Conservation (phyloP, 2,329 filamentous ascomycete species). For the Coniella vitis region DNA sequence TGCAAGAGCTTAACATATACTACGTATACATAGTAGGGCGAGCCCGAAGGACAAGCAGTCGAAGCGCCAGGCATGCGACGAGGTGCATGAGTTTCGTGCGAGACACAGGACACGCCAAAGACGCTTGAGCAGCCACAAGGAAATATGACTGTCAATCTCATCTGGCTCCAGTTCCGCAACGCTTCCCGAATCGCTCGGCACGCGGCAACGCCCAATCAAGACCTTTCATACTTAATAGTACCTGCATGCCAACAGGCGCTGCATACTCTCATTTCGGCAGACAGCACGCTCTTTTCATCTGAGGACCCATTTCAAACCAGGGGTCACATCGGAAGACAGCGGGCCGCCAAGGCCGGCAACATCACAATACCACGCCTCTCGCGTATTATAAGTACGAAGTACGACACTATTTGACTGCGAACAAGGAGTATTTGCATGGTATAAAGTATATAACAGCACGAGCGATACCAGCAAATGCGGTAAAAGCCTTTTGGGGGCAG, state of each 20-base stretch:
- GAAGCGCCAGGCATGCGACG: no score
- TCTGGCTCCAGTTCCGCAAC: background rate
- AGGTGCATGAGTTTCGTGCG: no score
- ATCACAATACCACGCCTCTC: background rate
- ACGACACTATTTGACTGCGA: background rate
- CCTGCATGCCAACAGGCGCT: background rate
- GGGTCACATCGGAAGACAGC: background rate
- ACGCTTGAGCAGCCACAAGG: no score
- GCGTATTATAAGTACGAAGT: no score
- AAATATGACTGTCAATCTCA: background rate
- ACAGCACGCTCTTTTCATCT: background rate
- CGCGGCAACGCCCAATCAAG: background rate
- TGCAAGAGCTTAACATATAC: no score
- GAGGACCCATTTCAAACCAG: background rate
- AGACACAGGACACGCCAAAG: no score
- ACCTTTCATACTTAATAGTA: no score
- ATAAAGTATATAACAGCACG: background rate
- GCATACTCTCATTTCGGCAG: background rate
- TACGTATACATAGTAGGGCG: no score
- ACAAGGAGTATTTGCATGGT: no score
- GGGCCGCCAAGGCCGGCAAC: background rate
- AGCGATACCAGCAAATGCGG: background rate
- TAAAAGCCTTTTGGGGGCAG: slow-evolving; percentile 1
- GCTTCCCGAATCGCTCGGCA: slow-evolving; percentile 2
- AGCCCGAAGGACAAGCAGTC: no score